Percentiles rank a stretch among this genome's conserved stretches.
These are phyloP conservation scores for Pseudogymnoascus sp. DNA, from an alignment of 2,329 filamentous ascomycete species.

Conservation along the genomic window DNA sequence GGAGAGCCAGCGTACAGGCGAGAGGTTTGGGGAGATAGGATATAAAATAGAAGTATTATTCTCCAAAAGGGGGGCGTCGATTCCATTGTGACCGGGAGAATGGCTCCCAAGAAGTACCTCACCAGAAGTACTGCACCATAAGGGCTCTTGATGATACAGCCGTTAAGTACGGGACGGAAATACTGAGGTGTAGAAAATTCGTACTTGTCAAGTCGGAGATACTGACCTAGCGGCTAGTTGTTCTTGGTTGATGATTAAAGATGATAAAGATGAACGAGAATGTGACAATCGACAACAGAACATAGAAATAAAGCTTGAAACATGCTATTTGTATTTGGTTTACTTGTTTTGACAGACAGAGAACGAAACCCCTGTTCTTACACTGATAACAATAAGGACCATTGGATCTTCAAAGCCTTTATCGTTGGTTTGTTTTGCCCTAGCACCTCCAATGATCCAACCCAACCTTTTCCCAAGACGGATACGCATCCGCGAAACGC, in stretches of 20 bases:
- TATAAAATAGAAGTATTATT: neutral
- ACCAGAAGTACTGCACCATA: neutral
- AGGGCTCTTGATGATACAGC: neutral
- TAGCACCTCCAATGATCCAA: neutral
- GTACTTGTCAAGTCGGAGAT: neutral
- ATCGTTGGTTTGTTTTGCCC: neutral
- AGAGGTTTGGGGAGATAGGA: neutral
- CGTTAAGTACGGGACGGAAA: neutral
- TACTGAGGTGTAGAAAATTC: neutral
- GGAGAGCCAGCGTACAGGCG: neutral
- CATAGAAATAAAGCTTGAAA: neutral
- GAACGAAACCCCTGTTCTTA: constrained; percentile 4
- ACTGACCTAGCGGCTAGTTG: neutral
- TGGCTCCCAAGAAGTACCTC: neutral
- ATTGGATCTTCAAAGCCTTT: neutral
- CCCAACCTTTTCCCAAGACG: neutral
- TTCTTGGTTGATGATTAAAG: neutral
- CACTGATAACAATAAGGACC: neutral
- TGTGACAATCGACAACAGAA: neutral
- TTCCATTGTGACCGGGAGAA: neutral
- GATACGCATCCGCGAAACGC: neutral
- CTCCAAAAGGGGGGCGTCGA: neutral
- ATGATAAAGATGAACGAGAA: neutral
- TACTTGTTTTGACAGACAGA: neutral
- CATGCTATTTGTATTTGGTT: neutral